Conservation (phyloP, 2,329 filamentous ascomycete genomes). For the Neofusicoccum laricinum region DNA sequence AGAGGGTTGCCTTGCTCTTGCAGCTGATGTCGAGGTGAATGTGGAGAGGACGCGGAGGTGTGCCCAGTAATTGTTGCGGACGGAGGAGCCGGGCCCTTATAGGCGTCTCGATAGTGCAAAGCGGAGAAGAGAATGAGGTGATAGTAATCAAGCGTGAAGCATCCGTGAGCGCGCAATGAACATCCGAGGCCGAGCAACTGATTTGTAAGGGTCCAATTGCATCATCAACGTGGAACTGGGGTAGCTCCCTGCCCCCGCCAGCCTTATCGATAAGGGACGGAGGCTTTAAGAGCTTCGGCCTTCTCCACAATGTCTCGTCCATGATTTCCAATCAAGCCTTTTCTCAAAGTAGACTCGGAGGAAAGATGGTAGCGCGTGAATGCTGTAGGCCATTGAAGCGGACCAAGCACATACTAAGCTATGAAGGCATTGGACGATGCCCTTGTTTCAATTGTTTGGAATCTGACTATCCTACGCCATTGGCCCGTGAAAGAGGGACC, state of each 20-base stretch:
- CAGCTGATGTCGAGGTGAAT: too few relatives aligned
- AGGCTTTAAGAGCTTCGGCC: too few relatives aligned
- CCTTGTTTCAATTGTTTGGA: too few relatives aligned
- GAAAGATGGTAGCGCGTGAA: too few relatives aligned
- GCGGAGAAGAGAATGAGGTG: constrained; percentile 1
- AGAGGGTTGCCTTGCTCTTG: too few relatives aligned
- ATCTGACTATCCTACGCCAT: too few relatives aligned
- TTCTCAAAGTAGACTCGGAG: too few relatives aligned
- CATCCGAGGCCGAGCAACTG: constrained; percentile 8
- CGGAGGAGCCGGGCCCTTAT: neutral
- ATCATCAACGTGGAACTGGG: neutral
- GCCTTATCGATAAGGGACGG: constrained; percentile 8
- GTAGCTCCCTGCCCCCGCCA: neutral
- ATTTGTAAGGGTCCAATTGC: constrained; percentile 16
- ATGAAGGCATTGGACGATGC: too few relatives aligned
- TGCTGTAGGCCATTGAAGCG: too few relatives aligned
- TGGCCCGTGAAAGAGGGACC: too few relatives aligned
- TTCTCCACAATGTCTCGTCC: too few relatives aligned
- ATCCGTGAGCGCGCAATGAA: neutral
- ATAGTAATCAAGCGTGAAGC: neutral
- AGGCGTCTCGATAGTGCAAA: neutral
- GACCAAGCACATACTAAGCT: too few relatives aligned
- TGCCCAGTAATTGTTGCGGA: neutral
- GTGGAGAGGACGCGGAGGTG: neutral
- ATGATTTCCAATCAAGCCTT: accelerated